Evolutionary conservation across 1,284 basidiomycete genomes (phyloP).

Genomic region (Cronartium ribicola): DNA sequence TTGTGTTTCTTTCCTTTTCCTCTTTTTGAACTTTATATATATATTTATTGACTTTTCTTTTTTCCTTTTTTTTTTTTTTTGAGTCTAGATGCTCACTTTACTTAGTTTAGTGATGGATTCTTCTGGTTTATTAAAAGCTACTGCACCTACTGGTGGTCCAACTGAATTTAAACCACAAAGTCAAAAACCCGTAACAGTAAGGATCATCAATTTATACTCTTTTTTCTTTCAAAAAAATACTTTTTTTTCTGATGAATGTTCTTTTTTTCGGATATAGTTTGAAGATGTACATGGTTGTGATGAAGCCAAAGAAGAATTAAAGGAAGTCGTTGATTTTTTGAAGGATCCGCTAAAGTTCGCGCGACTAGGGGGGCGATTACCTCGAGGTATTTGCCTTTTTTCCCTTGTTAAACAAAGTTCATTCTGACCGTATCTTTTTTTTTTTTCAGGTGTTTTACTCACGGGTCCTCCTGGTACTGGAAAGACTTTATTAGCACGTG

Average conservation of each 20-base stretch:
- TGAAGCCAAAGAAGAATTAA: slow-evolving; percentile 66
- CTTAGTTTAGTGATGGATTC: slow-evolving; percentile 85
- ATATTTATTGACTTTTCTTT: slow-evolving; percentile 51
- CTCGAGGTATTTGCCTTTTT: slow-evolving; percentile 84
- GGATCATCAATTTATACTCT: slow-evolving; percentile 76
- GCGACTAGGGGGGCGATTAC: slow-evolving; percentile 79
- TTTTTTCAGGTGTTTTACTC: slow-evolving; percentile 46
- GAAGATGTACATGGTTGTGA: slow-evolving; percentile 86
- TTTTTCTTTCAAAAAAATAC: slow-evolving; percentile 70
- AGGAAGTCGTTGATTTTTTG: slow-evolving; percentile 87
- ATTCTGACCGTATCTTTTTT: neutral
- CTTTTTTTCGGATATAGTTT: neutral
- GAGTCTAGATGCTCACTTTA: slow-evolving; percentile 60
- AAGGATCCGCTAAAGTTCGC: slow-evolving; percentile 84
- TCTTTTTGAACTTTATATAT: slow-evolving; percentile 59
- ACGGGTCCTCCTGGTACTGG: slow-evolving; percentile 67
- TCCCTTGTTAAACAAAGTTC: slow-evolving; percentile 60
- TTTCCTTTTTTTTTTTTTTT: slow-evolving; percentile 46
- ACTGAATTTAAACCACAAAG: slow-evolving; percentile 69
- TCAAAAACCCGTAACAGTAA: slow-evolving; percentile 67
- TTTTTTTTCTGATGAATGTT: slow-evolving; percentile 11
- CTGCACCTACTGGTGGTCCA: slow-evolving; percentile 58
- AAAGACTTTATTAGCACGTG: slow-evolving; percentile 92
- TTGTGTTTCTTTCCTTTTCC: slow-evolving; percentile 63
- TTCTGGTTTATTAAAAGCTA: slow-evolving; percentile 81